Conservation (phyloP, 305 asterid genomes). For the Fraxinus dipetala region DNA sequence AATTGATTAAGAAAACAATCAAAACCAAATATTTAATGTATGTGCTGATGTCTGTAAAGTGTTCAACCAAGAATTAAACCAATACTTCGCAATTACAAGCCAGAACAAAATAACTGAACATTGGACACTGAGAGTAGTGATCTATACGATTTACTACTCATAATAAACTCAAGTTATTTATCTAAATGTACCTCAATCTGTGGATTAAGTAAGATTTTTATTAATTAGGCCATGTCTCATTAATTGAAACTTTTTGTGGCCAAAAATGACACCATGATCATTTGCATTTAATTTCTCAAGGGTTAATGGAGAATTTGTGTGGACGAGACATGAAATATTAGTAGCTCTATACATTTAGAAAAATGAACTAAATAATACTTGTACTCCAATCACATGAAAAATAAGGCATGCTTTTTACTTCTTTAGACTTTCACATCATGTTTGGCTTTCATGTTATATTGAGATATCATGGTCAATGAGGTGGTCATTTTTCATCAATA, state of each 20-base stretch:
- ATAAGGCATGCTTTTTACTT: background rate
- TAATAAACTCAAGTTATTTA: background rate
- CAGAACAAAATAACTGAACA: background rate
- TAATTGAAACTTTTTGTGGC: background rate
- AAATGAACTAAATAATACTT: background rate
- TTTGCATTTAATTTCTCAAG: background rate
- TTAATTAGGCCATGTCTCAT: background rate
- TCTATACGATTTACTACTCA: background rate
- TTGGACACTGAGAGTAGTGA: background rate
- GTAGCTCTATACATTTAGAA: background rate
- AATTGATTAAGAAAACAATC: background rate
- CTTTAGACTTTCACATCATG: background rate
- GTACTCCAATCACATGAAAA: background rate
- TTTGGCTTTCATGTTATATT: too few species aligned
- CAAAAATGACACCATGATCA: background rate
- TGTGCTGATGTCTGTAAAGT: background rate
- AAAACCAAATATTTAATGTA: background rate
- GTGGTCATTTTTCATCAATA: too few species aligned
- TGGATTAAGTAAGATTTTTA: background rate
- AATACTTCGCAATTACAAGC: background rate
- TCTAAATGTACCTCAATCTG: too few species aligned
- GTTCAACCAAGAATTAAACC: background rate
- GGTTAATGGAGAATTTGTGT: background rate
- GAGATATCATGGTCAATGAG: background rate
- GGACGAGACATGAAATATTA: background rate